A percentile compares a stretch with the other conserved stretches of the same genome.
phyloP scores from a whole-genome alignment of 306 rosid species.

The Erythrophleum fordii region DNA sequence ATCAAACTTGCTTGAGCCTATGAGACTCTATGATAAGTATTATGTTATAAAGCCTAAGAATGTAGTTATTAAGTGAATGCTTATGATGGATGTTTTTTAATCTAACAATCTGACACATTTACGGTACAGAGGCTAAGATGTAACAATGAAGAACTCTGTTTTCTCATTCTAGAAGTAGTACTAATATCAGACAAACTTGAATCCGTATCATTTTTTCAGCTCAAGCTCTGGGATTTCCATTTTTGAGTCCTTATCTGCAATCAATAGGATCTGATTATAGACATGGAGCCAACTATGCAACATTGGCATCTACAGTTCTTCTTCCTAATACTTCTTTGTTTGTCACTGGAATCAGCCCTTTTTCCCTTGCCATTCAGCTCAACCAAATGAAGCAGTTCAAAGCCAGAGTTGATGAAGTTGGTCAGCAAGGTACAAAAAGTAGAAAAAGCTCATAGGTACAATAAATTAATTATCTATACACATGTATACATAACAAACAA shows the following conservation, averaged over 20 bases:
- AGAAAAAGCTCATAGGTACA: neutral
- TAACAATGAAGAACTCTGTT: too few species aligned
- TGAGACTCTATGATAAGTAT: too few species aligned
- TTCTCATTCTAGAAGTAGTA: too few species aligned
- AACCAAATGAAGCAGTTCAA: constrained; percentile 78
- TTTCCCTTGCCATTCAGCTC: constrained; percentile 76
- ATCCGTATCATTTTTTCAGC: constrained; percentile 54
- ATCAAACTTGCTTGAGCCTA: too few species aligned
- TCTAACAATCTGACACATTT: too few species aligned
- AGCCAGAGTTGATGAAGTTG: constrained; percentile 55
- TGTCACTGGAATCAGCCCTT: constrained; percentile 68
- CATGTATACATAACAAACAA: too few species aligned
- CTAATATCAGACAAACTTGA: neutral
- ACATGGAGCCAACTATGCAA: constrained; percentile 81
- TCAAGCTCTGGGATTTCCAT: constrained; percentile 66
- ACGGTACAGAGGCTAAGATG: too few species aligned
- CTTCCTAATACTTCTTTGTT: constrained; percentile 59
- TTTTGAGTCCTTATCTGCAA: constrained; percentile 74
- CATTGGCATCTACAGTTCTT: constrained; percentile 76
- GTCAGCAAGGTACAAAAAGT: constrained; percentile 51
- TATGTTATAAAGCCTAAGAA: too few species aligned
- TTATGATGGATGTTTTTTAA: too few species aligned
- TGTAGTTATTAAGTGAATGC: too few species aligned
- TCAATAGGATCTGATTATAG: constrained; percentile 67
- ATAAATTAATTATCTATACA: neutral